phyloP scores from a whole-genome alignment of 1,139 yeast genomes.

The Pichia sp. region DNA sequence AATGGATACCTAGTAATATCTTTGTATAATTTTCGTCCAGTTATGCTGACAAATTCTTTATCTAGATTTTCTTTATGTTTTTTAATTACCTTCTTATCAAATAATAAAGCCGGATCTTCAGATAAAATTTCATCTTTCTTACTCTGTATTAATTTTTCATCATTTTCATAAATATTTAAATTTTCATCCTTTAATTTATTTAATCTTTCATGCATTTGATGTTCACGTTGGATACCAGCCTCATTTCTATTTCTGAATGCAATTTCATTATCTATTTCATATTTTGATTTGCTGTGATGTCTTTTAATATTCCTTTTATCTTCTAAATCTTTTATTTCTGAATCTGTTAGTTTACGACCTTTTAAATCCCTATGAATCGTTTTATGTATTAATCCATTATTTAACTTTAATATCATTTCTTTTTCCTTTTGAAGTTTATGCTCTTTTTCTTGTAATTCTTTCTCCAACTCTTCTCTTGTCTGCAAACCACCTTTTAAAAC shows the following conservation, averaged over 20 bases:
- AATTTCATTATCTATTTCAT: slow-evolving; percentile 36
- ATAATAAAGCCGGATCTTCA: slow-evolving; percentile 67
- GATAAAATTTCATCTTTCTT: slow-evolving; percentile 35
- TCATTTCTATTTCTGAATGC: slow-evolving; percentile 30
- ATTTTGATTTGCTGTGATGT: slow-evolving; percentile 22
- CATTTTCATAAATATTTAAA: slow-evolving; percentile 34
- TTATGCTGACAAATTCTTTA: slow-evolving; percentile 24
- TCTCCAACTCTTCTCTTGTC: slow-evolving; percentile 19
- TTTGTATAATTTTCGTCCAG: slow-evolving; percentile 44
- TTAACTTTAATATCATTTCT: slow-evolving; percentile 18
- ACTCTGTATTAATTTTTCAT: slow-evolving; percentile 34
- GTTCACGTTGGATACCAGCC: slow-evolving; percentile 5
- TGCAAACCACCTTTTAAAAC: slow-evolving; percentile 17
- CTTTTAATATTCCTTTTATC: slow-evolving; percentile 40
- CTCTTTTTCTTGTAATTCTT: slow-evolving; percentile 12
- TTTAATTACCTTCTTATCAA: slow-evolving; percentile 26
- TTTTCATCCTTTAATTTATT: slow-evolving; percentile 17
- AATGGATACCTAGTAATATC: slow-evolving; percentile 43
- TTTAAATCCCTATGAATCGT: slow-evolving; percentile 57
- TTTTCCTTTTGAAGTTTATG: slow-evolving; percentile 17
- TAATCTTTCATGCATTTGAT: slow-evolving; percentile 11
- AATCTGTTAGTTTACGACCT: slow-evolving; percentile 34
- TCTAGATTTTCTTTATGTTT: slow-evolving; percentile 12
- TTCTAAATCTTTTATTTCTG: neutral
- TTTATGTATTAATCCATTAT: neutral